Base-by-base conservation (phyloP, 1,139 yeast species). In the Protomyces arabidopsidicola region DNA sequence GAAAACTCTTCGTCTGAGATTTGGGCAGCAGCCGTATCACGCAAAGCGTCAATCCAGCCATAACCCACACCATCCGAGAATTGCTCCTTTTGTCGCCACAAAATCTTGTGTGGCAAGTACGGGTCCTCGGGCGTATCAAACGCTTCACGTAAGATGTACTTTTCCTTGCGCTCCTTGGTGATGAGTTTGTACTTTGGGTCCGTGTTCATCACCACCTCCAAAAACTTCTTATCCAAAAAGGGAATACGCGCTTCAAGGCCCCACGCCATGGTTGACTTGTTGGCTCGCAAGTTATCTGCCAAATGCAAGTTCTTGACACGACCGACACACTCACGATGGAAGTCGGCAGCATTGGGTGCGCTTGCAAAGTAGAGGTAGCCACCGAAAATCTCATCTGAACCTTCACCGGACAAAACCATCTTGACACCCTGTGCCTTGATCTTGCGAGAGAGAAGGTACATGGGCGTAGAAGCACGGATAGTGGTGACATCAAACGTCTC, bases 251-350 rank as follows among this genome's bases (percentile, higher is more conserved):
- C 98, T 81, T 93, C 99, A 70, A 93, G 84, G 76, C 99, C 99
- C 99, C 99, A 93, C 51, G 99, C 98, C 97, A 93, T 89, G 68
- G 99, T 93, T 42, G 98, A 91, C 80, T 93, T 93, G 89, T 93
- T 93, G 70, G 99, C 99, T 78, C 99, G 87, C 75, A 93, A 81
- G 81, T 98, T 91, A 80, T 93, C 98, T 68, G 98, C 91, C 72
- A 86, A 86, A 78, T 93, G 97, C 78, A 93, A 82, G 91, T 93
- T 91, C 82, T 93, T 90, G 72, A 93, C 97, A 77, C 99, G 84
- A 79, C 87, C 81, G 67, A 95, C 97, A 78, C 95, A 88, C 80
- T 93, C 99, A 69, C 85, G 81, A 78, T 93, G 98, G 90, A 93
- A 93, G 71, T 88, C 98, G 67, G 79, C 80, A 61, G 96, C 86